These are phyloP conservation scores for Coemansia javaensis DNA, from an alignment of 192 early-diverging fungal species.

Conservation along the genomic window DNA sequence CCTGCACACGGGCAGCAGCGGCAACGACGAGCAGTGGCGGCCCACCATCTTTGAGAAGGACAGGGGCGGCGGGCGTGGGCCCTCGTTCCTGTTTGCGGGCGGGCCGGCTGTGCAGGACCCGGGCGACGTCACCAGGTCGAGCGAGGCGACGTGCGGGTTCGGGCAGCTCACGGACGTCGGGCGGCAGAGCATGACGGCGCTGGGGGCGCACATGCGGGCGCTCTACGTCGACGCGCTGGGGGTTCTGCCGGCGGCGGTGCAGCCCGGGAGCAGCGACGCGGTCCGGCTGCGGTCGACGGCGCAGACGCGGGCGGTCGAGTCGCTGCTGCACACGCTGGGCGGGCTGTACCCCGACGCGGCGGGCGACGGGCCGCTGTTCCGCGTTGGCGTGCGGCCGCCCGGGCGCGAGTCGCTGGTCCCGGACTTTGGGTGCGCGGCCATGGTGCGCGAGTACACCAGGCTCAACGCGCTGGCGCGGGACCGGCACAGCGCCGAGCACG, in stretches of 20 bases:
- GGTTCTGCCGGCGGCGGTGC: constrained; percentile 27
- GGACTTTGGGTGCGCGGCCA: constrained; percentile 19
- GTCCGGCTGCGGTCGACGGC: constrained; percentile 57
- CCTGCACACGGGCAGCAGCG: neutral
- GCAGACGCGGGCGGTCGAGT: constrained; percentile 62
- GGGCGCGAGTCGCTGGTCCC: constrained; percentile 27
- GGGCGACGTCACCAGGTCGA: constrained; percentile 10
- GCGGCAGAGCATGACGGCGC: constrained; percentile 45
- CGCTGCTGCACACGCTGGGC: constrained; percentile 58
- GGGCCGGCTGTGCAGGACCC: constrained; percentile 5
- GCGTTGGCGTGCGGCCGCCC: constrained; percentile 31
- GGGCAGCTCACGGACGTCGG: constrained; percentile 62
- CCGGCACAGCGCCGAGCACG: constrained; percentile 8
- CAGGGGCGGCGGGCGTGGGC: neutral
- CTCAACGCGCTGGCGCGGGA: constrained; percentile 7
- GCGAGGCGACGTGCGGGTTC: constrained; percentile 33
- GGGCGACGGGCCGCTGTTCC: constrained; percentile 3
- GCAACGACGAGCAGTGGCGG: constrained; percentile 5
- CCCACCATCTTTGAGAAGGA: constrained; percentile 20
- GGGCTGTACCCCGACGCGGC: constrained; percentile 54
- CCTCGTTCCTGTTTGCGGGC: constrained; percentile 17
- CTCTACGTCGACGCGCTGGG: constrained; percentile 55
- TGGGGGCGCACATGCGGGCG: constrained; percentile 50
- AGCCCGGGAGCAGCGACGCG: constrained; percentile 3
- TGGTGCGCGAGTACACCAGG: constrained; percentile 9